These are phyloP conservation scores for Colletotrichum falcatum DNA, from an alignment of 2,329 filamentous ascomycete genomes.

Conservation along the genomic window DNA sequence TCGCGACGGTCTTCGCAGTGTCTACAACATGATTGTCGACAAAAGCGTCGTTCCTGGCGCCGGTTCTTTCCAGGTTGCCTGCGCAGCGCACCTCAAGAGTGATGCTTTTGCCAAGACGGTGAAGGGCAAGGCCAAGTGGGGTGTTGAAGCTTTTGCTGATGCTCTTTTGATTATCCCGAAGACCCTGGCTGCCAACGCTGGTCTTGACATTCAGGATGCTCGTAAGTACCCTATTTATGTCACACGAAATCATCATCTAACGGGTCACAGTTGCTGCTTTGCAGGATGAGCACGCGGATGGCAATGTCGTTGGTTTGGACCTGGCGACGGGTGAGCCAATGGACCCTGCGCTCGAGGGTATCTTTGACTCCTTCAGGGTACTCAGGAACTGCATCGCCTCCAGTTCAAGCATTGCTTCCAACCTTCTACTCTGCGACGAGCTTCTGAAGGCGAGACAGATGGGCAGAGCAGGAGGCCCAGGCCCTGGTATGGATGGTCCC, in stretches of 20 bases:
- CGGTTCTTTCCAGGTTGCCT: slow-evolving; percentile 96
- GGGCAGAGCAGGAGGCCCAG: slow-evolving; percentile 73
- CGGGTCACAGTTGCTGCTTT: slow-evolving; percentile 77
- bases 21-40: slow-evolving; percentile 99
- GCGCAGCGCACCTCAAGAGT: slow-evolving; percentile 86
- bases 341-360: slow-evolving; percentile 92
- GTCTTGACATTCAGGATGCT: slow-evolving; percentile 96
- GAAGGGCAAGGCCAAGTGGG: slow-evolving; percentile 98
- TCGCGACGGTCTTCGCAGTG: slow-evolving; percentile 91
- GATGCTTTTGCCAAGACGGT: slow-evolving; percentile 89
- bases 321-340: slow-evolving; percentile 90
- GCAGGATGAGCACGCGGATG: slow-evolving; percentile 87
- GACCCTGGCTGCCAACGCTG: slow-evolving; percentile 94
- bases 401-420: slow-evolving; percentile 93
- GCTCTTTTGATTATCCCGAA: slow-evolving; percentile 96
- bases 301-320: slow-evolving; percentile 88
- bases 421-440: slow-evolving; percentile 95
- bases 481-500: slow-evolving; percentile 73
- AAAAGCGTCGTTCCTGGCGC: slow-evolving; percentile 93
- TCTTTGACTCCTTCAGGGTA: slow-evolving; percentile 97
- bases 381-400: slow-evolving; percentile 94
- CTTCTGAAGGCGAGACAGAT: slow-evolving; percentile 98
- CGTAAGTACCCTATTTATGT: slow-evolving; percentile 67
- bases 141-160: slow-evolving; percentile 94
- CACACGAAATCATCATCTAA: background rate